Base-by-base conservation (phyloP, 805 yeast genomes). In the Hanseniaspora meyeri region DNA sequence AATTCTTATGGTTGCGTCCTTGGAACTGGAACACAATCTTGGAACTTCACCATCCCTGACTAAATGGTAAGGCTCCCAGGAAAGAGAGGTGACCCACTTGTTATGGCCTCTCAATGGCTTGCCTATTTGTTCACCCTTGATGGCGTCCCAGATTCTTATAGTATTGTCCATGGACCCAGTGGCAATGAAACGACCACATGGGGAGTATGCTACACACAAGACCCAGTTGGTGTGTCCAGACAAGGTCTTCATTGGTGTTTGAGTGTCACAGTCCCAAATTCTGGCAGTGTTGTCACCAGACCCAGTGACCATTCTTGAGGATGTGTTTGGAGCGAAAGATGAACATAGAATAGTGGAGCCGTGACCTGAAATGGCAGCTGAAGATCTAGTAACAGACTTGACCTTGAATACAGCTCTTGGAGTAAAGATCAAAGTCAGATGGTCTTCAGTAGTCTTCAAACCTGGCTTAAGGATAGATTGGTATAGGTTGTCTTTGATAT, bases 131-230 rank as follows among this genome's bases (percentile, higher is more conserved):
- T 77, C 76, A 16, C 97, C 97, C 14, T 81, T 77, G 14, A 72
- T 73, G 2, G 87, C 76, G 60, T 87, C 89, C 97, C 97, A 93
- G 37, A 93, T 69, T 63, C 96, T 76, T 24, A 93, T 76, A 4
- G 95, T 86, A 65, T 79, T 81, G 66, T 93, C 98, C 96, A 88
- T 89, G 29, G 95, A 82, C 0, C 97, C 98, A 0, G 98, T 91
- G 12, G 98, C 98, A 49, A 93, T 80, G 65, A 83, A 75, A 60
- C 82, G 82, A 29, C 96, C 97, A 68, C 87, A 86, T 3, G 98
- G 97, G 20, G 95, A 84, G 83, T 95, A 93, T 2, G 85, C 74
- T 8, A 85, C 96, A 67, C 95, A 85, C 47, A 93, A 72, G 7
- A 93, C 97, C 96, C 97, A 93, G 71, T 90, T 88, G 11, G 80